A percentile compares a stretch with the other conserved stretches of the same genome.
Conservation (phyloP, 805 yeast genomes). For the Henningerozyma blattae region DNA sequence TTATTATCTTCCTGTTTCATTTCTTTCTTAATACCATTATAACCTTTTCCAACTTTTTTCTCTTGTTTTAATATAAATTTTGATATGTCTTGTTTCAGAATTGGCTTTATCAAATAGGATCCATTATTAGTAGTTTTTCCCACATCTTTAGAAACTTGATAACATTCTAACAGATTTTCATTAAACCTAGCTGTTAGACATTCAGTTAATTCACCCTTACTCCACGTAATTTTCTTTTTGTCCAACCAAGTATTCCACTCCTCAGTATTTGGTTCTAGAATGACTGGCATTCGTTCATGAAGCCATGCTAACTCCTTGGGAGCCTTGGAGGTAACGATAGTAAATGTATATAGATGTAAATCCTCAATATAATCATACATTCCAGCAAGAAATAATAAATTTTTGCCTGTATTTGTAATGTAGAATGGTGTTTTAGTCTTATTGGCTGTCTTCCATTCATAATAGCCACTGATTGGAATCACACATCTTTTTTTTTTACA, state of each 20-base stretch:
- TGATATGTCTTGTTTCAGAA: conserved; percentile 8
- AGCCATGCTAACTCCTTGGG: conserved; percentile 50
- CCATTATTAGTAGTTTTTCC: conserved; percentile 46
- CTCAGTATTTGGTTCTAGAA: conserved; percentile 45
- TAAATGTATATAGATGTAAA: conserved; percentile 34
- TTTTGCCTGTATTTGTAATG: conserved; percentile 39
- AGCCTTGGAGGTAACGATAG: conserved; percentile 68
- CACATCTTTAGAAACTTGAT: conserved; percentile 47
- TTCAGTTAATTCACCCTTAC: conserved; percentile 26
- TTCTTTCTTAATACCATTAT: neutral
- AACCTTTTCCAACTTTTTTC: conserved; percentile 1
- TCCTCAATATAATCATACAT: conserved; percentile 25
- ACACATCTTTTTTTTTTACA: conserved; percentile 48
- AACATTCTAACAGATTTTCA: conserved; percentile 33
- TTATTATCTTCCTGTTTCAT: neutral
- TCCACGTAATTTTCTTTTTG: conserved; percentile 26
- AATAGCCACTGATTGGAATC: conserved; percentile 74
- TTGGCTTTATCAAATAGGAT: conserved; percentile 21
- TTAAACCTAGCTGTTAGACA: conserved; percentile 29
- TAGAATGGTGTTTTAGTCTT: conserved; percentile 51
- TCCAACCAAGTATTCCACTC: conserved; percentile 58
- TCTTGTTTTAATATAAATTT: neutral
- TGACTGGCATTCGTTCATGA: conserved; percentile 70
- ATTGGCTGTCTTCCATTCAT: conserved; percentile 51
- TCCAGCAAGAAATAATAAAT: conserved; percentile 58